A percentile compares a stretch with the other conserved stretches of the same genome.
phyloP scores from a whole-genome alignment of 83 land plant genomes.

The Picea abies region DNA sequence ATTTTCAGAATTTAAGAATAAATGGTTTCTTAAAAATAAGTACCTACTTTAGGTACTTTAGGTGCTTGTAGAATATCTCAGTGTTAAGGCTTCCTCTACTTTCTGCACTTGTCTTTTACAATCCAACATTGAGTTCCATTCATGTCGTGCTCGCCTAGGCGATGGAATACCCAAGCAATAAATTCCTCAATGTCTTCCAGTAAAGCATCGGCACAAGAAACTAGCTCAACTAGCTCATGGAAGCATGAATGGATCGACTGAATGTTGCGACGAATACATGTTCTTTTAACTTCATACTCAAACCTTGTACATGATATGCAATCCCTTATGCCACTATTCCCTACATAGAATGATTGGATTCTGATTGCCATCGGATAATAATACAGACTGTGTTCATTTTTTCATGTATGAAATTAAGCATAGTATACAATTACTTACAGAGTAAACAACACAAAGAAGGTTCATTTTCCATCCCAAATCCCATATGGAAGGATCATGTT shows the following conservation, averaged over 20 bases:
- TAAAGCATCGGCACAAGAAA: background rate
- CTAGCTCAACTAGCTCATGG: background rate
- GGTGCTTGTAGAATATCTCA: too few species aligned
- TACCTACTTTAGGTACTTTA: too few species aligned
- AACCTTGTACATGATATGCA: conserved; percentile 37
- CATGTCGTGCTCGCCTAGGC: too few species aligned
- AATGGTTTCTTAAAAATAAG: too few species aligned
- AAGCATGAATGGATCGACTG: conserved; percentile 11
- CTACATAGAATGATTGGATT: conserved; percentile 5
- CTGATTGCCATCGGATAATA: too few species aligned
- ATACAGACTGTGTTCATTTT: background rate
- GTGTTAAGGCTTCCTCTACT: too few species aligned
- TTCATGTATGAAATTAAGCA: too few species aligned
- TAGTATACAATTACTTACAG: conserved; percentile 18
- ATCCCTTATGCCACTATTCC: conserved; percentile 37
- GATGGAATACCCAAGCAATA: too few species aligned
- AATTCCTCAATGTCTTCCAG: background rate
- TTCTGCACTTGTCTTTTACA: too few species aligned
- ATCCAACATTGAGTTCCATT: too few species aligned
- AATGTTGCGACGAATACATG: conserved; percentile 48
- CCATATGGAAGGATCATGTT: too few species aligned
- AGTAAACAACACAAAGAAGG: conserved; percentile 48
- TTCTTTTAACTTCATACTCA: conserved; percentile 33
- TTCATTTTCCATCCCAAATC: background rate
- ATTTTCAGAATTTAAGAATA: too few species aligned